Base-by-base conservation (phyloP, 140 eudicot genomes). In the Bidens hawaiensis region DNA sequence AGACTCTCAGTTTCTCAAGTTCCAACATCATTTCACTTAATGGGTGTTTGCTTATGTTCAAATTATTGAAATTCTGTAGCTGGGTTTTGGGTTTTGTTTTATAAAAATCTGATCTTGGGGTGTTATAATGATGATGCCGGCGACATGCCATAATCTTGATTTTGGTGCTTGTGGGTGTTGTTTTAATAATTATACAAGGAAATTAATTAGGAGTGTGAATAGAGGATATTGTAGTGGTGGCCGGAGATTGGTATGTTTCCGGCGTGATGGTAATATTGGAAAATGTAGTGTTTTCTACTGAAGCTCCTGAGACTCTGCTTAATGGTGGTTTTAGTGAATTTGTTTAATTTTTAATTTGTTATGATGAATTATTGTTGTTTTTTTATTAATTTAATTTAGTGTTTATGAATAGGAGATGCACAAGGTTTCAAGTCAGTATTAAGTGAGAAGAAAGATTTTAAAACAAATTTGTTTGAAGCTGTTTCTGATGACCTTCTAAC, bases 101-200 rank as follows among this genome's bases (percentile, higher is more conserved):
- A n/a, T 46, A 65, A 46, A 68, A 36, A 27, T 43, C 50, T 17
- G 64, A 73, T 65, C 72, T 62, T 62, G 60, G 18, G 25, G 10
- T 62, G 33, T 53, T 62, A 24, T 1, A 23, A 78, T 62, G 82
- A 89, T 89, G 97, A 76, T 83, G 87, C 79, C 85, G 73, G 76
- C 89, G 66, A 89, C 95, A 55, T 86, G 89, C 76, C 82, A 78
- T 63, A 89, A 77, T 65, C 85, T 86, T 53, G 89, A 81, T 62
- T 65, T 69, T 50, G 54, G 52, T 45, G 74, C 90, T 73, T 86
- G 94, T 79, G 93, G 94, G 66, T 86, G 88, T 66, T 79, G 89
- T 79, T 83, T 82, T 31, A 89, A 36, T 75, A 76, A 79, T 43
- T 60, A 72, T 66, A 67, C 75, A 8, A 81, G 74, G 40, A 64